A percentile compares a stretch with the other conserved stretches of the same genome.
Conservation (phyloP, 2,329 filamentous ascomycete species). For the Fulvia fulva region DNA sequence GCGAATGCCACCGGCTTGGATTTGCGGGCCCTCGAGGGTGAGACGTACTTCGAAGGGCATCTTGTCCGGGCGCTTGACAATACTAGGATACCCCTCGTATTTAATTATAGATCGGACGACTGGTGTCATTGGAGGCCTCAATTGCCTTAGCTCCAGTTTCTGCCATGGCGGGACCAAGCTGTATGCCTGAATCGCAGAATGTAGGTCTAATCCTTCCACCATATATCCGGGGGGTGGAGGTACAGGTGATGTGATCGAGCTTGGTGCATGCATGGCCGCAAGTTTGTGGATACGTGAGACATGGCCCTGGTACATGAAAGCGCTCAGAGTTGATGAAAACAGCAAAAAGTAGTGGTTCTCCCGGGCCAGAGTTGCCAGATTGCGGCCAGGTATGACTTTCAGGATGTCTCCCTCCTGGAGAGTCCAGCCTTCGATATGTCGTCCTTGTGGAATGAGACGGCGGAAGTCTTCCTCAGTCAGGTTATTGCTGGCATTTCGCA, state of each 20-base stretch:
- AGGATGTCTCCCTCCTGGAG: conserved; percentile 52
- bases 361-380: conserved; percentile 60
- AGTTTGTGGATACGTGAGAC: conserved; percentile 50
- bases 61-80: conserved; percentile 26
- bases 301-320: conserved; percentile 58
- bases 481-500: conserved; percentile 56
- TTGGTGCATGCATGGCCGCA: conserved; percentile 41
- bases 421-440: conserved; percentile 64
- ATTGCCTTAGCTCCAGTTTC: conserved; percentile 32
- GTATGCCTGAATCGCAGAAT: conserved; percentile 43
- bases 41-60: conserved; percentile 33
- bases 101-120: conserved; percentile 33
- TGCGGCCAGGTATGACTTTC: conserved; percentile 60
- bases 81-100: conserved; percentile 32
- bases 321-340: conserved; percentile 59
- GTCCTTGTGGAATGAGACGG: conserved; percentile 58
- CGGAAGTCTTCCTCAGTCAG: conserved; percentile 67
- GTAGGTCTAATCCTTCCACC: conserved; percentile 46
- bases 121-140: conserved; percentile 35
- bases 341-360: conserved; percentile 65
- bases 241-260: conserved; percentile 40
- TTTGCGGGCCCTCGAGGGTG: conserved; percentile 32
- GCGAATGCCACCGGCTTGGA: conserved; percentile 20
- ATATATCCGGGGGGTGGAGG: conserved; percentile 41
- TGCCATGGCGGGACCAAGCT: conserved; percentile 47